Base-by-base conservation (phyloP, 306 rosid genomes). In the Acacia acuminata region DNA sequence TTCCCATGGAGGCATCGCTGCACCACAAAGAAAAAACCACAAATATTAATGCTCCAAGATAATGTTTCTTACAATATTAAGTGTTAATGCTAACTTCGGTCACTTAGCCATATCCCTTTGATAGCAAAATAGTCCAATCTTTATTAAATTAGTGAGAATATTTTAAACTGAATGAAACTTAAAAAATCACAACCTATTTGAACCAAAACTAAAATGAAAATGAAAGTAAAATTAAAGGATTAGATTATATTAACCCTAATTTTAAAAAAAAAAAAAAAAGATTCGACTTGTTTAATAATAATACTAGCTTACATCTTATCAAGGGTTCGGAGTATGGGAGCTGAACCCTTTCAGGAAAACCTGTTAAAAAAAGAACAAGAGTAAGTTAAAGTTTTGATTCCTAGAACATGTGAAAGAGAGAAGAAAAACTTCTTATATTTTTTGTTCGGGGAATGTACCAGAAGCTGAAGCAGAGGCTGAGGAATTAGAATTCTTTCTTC, bases 1-100 rank as follows among this genome's bases (percentile, higher is more conserved):
- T 42, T 96, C 97, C 84, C 87, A 84, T 75, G 87, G 80, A 14
- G 88, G 80, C 48, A 79, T 81, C 2, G 94, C 97, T 92, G 93
- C 81, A 79, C 4, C 84, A 80, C 20, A 36, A 36, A 8, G 9
- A 34, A 7, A 0, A 50, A 43, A 9, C 40, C 3, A 20, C 48
- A 68, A 10, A 20, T 4, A 38, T 68, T 68, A 38, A 68, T 32
- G 3, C 4, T 16, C 73, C 47, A 11, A 17, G n/a, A 15, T 1
- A 15, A 5, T 66, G 9, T 61, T 4, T 24, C 48, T 36, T 38
- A 36, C 40, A 36, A 36, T 36, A 2, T 34, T 5, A 38, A 38
- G 42, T 38, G 42, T 38, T 38, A 38, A 38, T 6, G 7, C 42
- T 38, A 38, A 38, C 7, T 38, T 38, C 6, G 42, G 7, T 5